Percentiles rank a stretch among this genome's conserved stretches.
These are phyloP conservation scores for Hypomontagnella monticulosa DNA, from an alignment of 495 filamentous ascomycete genomes.

Conservation along the genomic window DNA sequence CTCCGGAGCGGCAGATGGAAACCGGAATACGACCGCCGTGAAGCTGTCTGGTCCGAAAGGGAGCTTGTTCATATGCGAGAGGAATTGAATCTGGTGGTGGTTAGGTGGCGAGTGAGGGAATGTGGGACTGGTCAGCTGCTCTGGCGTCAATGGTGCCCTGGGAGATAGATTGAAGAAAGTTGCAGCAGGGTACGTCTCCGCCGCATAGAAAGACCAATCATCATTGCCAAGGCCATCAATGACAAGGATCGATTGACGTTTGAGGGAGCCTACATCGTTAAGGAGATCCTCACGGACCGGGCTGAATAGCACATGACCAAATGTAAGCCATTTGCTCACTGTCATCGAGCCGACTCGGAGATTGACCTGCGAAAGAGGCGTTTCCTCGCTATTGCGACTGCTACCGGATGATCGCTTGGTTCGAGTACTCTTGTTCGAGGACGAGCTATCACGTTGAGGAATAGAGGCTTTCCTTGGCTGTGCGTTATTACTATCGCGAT, in stretches of 20 bases:
- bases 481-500: constrained; percentile 52
- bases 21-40: constrained; percentile 84
- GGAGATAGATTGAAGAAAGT: constrained; percentile 86
- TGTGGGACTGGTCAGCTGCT: constrained; percentile 45
- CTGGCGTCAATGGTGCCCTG: constrained; percentile 52
- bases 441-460: constrained; percentile 51
- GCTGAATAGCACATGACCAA: constrained; percentile 93
- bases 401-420: constrained; percentile 58
- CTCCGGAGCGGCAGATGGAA: constrained; percentile 80
- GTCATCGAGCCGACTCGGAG: constrained; percentile 79
- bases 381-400: constrained; percentile 57
- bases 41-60: constrained; percentile 92
- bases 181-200: constrained; percentile 86
- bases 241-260: constrained; percentile 77
- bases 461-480: constrained; percentile 34
- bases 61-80: constrained; percentile 72
- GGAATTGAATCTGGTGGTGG: constrained; percentile 83
- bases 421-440: constrained; percentile 44
- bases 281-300: constrained; percentile 84
- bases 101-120: constrained; percentile 76
- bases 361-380: constrained; percentile 77
- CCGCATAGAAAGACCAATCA: constrained; percentile 98
- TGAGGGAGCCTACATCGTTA: constrained; percentile 54
- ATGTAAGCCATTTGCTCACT: constrained; percentile 84
- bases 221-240: constrained; percentile 86